phyloP scores from a whole-genome alignment of 1,284 basidiomycete species.

The Naganishia sp. region DNA sequence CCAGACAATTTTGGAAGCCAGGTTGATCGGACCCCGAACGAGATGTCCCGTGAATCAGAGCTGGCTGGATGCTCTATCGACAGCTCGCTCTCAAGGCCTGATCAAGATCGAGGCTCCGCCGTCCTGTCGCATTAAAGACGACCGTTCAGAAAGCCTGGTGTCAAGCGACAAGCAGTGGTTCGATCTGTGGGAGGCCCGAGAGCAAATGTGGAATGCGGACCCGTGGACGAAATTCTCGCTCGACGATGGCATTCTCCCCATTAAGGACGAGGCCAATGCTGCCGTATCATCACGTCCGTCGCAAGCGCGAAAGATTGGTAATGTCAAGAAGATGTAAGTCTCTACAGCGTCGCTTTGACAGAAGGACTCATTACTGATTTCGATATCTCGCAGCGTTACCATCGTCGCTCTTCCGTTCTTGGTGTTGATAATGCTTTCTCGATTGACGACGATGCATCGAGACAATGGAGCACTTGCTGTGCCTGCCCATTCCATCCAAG shows the following conservation, averaged over 20 bases:
- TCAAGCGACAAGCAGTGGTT: background rate
- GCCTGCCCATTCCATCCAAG: no score
- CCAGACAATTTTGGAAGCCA: background rate
- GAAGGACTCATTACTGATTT: background rate
- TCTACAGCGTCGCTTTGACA: background rate
- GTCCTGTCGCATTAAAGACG: background rate
- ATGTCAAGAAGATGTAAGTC: background rate
- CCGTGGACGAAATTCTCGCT: no score
- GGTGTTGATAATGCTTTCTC: background rate
- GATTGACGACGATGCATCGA: background rate
- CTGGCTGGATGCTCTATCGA: conserved; percentile 14
- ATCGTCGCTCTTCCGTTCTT: conserved; percentile 4
- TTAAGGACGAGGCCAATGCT: no score
- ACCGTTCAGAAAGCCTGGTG: background rate
- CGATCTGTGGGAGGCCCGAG: background rate
- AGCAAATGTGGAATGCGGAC: background rate
- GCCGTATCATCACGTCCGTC: no score
- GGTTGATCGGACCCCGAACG: background rate
- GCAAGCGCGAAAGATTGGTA: background rate
- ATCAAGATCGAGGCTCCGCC: conserved; percentile 1
- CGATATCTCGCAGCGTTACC: background rate
- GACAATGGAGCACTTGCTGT: background rate
- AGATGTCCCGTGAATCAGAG: conserved; percentile 1
- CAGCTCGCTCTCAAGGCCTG: conserved; percentile 9
- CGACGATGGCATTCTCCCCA: no score